These are phyloP conservation scores for Blastobotrys serpentis DNA, from an alignment of 1,139 yeast species.

Conservation along the genomic window DNA sequence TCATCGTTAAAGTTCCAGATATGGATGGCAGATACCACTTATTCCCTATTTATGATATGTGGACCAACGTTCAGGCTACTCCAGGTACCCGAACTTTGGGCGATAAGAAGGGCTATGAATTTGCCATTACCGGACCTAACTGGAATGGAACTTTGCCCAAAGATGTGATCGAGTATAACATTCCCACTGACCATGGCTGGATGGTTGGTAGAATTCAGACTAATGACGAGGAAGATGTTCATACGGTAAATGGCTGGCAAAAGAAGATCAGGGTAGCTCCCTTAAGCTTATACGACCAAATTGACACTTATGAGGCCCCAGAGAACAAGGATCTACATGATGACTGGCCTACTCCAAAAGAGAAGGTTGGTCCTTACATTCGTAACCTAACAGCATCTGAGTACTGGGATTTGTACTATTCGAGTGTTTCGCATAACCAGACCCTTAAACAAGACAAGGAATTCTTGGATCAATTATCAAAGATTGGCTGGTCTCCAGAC, in stretches of 20 bases:
- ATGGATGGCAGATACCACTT: neutral
- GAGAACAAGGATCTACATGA: neutral
- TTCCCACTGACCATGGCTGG: neutral
- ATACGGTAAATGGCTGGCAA: neutral
- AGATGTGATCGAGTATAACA: neutral
- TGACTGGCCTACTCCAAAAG: neutral
- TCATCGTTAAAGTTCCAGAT: neutral
- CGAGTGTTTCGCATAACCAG: slow-evolving; percentile 1
- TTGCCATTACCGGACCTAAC: neutral
- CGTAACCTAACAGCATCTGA: neutral
- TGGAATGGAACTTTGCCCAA: neutral
- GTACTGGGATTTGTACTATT: slow-evolving; percentile 3
- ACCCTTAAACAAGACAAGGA: neutral
- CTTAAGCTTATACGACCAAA: neutral
- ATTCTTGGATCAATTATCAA: neutral
- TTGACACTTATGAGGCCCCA: neutral
- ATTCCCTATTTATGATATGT: neutral
- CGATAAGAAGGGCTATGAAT: neutral
- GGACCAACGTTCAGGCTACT: neutral
- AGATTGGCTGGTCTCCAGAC: slow-evolving; percentile 1
- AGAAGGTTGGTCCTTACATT: neutral
- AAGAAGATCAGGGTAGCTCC: neutral
- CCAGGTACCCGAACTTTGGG: neutral
- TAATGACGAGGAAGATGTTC: neutral
- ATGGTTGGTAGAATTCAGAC: neutral